Conservation (phyloP, 257 asterid genomes). For the Osmanthus fragrans region DNA sequence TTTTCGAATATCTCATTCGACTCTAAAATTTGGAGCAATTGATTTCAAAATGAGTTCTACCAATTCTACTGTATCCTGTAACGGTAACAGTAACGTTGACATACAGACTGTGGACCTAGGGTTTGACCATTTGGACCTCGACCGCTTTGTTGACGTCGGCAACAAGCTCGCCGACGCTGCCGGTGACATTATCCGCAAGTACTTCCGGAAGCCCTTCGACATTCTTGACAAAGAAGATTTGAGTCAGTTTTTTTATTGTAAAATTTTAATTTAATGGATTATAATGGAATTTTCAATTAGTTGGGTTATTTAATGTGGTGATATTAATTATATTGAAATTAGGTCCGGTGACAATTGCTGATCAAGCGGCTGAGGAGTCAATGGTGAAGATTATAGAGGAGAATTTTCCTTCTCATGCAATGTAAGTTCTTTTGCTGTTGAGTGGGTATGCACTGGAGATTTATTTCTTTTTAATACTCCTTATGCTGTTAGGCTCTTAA, state of each 20-base stretch:
- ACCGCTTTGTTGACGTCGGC: slow-evolving; percentile 59
- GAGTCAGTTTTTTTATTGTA: slow-evolving; percentile 42
- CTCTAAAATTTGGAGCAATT: slow-evolving; percentile 24
- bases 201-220: slow-evolving; percentile 79
- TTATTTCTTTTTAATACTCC: neutral
- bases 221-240: slow-evolving; percentile 76
- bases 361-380: slow-evolving; percentile 88
- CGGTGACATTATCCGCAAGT: slow-evolving; percentile 77
- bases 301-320: neutral
- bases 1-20: neutral
- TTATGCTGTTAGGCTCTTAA: neutral
- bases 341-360: slow-evolving; percentile 99
- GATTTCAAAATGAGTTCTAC: slow-evolving; percentile 30
- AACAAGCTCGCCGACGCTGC: slow-evolving; percentile 86
- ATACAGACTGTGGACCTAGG: slow-evolving; percentile 30
- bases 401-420: slow-evolving; percentile 76
- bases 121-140: slow-evolving; percentile 50
- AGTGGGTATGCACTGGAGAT: neutral
- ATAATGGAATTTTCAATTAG: neutral
- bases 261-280: neutral
- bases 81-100: slow-evolving; percentile 16
- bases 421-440: slow-evolving; percentile 43
- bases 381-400: slow-evolving; percentile 78
- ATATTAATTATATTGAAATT: slow-evolving; percentile 16
- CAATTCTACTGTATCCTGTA: slow-evolving; percentile 31